Conservation (phyloP, 768 basidiomycete genomes). For the Neoboletus subvelutipes region DNA sequence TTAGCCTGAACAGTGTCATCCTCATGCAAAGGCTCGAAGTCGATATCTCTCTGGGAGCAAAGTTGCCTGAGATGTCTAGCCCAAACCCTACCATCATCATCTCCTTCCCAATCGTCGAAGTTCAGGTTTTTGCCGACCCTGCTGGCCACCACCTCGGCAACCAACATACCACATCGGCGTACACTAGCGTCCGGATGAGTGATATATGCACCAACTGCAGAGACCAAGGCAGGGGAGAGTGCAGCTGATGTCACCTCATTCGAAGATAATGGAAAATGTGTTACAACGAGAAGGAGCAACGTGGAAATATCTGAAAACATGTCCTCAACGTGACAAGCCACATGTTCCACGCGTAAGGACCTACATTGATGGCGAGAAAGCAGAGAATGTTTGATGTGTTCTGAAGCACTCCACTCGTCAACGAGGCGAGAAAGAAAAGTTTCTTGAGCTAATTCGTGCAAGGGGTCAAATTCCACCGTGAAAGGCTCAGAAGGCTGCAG, state of each 20-base stretch:
- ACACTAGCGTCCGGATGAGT: slow-evolving; percentile 72
- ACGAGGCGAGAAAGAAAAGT: slow-evolving; percentile 49
- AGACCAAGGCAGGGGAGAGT: slow-evolving; percentile 60
- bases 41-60: slow-evolving; percentile 49
- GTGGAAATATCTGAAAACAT: slow-evolving; percentile 64
- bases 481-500: slow-evolving; percentile 6
- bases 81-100: slow-evolving; percentile 64
- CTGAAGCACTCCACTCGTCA: slow-evolving; percentile 70
- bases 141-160: slow-evolving; percentile 75
- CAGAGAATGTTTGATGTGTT: slow-evolving; percentile 79
- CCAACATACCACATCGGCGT: slow-evolving; percentile 89
- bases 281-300: slow-evolving; percentile 63
- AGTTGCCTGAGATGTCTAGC: slow-evolving; percentile 59
- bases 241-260: slow-evolving; percentile 45
- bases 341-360: slow-evolving; percentile 28
- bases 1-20: slow-evolving; percentile 6
- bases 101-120: slow-evolving; percentile 85
- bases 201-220: slow-evolving; percentile 72
- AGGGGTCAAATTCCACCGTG: slow-evolving; percentile 2
- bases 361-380: slow-evolving; percentile 73
- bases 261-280: slow-evolving; percentile 57
- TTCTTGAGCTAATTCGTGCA: slow-evolving; percentile 38
- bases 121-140: slow-evolving; percentile 62
- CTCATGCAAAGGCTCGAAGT: slow-evolving; percentile 37
- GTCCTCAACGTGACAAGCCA: background rate